A percentile compares a stretch with the other conserved stretches of the same genome.
Evolutionary conservation across 352 stramenopile species (phyloP).

Genomic region (Phytophthora citricola): DNA sequence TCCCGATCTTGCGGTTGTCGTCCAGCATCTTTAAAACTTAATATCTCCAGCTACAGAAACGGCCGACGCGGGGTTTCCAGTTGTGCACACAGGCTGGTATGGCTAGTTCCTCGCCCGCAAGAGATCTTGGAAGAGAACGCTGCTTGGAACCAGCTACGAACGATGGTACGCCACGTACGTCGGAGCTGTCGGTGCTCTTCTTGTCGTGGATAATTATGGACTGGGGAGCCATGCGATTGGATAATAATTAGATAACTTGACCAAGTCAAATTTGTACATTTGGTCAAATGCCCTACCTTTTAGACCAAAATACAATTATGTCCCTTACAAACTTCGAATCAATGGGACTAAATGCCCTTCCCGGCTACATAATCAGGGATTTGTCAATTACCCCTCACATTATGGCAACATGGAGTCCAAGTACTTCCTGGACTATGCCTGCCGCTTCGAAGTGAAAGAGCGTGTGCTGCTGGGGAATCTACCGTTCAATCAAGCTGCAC

Average conservation of each 20-base stretch:
- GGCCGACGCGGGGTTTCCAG: not conserved
- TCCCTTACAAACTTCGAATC: no score
- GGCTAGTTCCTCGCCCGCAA: not conserved
- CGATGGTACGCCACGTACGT: constrained; percentile 12
- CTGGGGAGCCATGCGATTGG: constrained; percentile 41
- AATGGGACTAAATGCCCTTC: no score
- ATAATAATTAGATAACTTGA: constrained; percentile 3
- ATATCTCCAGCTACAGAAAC: constrained; percentile 2
- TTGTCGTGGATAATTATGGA: constrained; percentile 16
- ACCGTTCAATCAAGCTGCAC: no score
- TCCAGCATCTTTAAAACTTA: constrained; percentile 60
- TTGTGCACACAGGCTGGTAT: not conserved
- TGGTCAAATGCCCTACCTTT: no score
- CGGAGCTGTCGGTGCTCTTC: constrained; percentile 1
- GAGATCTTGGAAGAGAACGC: not conserved
- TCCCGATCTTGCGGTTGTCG: constrained; percentile 97
- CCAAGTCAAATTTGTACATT: no score
- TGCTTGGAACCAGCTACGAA: constrained; percentile 5
- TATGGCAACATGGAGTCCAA: no score
- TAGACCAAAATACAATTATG: no score
- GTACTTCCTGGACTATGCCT: no score
- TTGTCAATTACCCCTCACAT: no score
- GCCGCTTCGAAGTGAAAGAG: no score
- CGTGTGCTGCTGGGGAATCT: no score
- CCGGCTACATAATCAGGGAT: no score